Evolutionary conservation across 345 rosid species (phyloP).

Genomic region (Hypericum perforatum): DNA sequence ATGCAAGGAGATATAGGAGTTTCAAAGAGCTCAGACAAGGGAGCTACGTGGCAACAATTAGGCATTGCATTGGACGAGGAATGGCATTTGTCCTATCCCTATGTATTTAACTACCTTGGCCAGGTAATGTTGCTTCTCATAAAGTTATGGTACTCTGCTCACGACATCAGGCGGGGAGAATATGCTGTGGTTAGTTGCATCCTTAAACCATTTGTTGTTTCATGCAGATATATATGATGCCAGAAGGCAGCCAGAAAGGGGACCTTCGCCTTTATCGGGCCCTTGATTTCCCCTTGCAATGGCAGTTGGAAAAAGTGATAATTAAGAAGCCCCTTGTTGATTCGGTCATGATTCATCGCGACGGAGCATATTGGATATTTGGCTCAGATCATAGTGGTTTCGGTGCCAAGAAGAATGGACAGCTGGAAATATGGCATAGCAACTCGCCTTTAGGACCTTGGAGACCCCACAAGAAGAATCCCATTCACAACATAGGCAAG

Average conservation of each 20-base stretch:
- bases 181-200: background rate
- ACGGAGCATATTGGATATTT: constrained; percentile 65
- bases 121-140: constrained; percentile 42
- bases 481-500: constrained; percentile 50
- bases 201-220: constrained; percentile 9
- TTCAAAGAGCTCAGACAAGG: constrained; percentile 66
- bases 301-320: constrained; percentile 63
- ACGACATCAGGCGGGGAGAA: too few species aligned
- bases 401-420: constrained; percentile 61
- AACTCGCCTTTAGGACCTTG: constrained; percentile 87
- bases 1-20: constrained; percentile 95
- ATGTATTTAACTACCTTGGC: constrained; percentile 60
- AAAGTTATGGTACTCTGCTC: too few species aligned
- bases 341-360: constrained; percentile 44
- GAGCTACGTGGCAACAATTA: constrained; percentile 87
- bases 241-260: constrained; percentile 65
- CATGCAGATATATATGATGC: constrained; percentile 85
- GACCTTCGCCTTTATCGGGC: constrained; percentile 78
- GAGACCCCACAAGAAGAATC: constrained; percentile 87
- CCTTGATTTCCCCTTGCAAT: constrained; percentile 59
- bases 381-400: constrained; percentile 81
- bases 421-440: constrained; percentile 79
- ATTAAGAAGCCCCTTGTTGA: constrained; percentile 69
- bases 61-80: constrained; percentile 89
- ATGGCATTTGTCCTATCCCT: constrained; percentile 95